Base-by-base conservation (phyloP, 225 moss, liverwort and hornwort species). In the Lunularia cruciata region DNA sequence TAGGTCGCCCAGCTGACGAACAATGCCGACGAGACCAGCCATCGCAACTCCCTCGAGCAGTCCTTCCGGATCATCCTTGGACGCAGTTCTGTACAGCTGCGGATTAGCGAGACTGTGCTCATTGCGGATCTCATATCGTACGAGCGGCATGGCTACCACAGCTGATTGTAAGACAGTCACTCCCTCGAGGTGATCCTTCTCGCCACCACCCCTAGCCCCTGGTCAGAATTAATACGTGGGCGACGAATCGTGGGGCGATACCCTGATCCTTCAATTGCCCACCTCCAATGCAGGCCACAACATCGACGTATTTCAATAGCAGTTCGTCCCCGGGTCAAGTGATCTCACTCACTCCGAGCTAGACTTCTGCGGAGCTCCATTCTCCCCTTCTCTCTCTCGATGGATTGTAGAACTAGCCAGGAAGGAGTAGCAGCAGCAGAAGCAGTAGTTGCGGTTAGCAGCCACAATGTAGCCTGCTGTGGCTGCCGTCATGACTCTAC, bases 1-100 rank as follows among this genome's bases (percentile, higher is more conserved):
- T 75, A 96, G 86, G 73, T 96, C 95, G 68, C 95, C 95, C 48
- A 96, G 90, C 90, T 96, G 95, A 39, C 95, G 90, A 34, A 96
- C 92, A 78, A 96, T 96, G 84, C 95, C 95, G 35, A 96, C 88
- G 9, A 96, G 90, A 19, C 92, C 95, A 22, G 95, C 95, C 92
- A 92, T 88, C 52, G 95, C 95, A 70, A 96, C 90, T 67, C 95
- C 95, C 78, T 96, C 92, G 83, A 96, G 81, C 69, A 96, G 80
- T 47, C 90, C 88, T 78, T 96, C 95, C 55, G 95, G 95, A 76
- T 96, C 95, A 87, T 95, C 92, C 78, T 85, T 92, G 54, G 87
- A 83, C 67, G 92, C 90, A 54, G 88, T 81, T 74, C 89, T 83
- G 75, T 88, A 96, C 60, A 96, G 77, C 83, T 96, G 92, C 67